Evolutionary conservation across 2,329 filamentous ascomycete genomes (phyloP), one percentile per base, ranked within the genome.

Genomic region (Periconia macrospinosa): DNA sequence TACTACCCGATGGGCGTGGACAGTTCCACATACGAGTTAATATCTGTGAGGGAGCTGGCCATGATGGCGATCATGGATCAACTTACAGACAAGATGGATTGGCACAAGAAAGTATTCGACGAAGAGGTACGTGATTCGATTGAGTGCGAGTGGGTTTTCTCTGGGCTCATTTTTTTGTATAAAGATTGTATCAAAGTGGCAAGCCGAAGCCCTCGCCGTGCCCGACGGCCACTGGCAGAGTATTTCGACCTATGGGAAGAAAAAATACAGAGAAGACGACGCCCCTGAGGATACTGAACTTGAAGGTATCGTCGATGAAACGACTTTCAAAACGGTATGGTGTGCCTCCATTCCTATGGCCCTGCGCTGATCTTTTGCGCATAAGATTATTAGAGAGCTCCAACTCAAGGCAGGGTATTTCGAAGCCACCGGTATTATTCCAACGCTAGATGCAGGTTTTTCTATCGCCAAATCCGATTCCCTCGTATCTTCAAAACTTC

Each of bases 381-480:
- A 2, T 11, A 13, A 54, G 64, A 61, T 56, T 35, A 57, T 65
- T 20, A 60, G 69, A 3, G 82, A 84, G 59, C 73, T 85, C 0
- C 73, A 70, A 18, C 75, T 76, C 58, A 84, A 85, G 58, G 80
- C 81, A 1, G 57, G 57, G 15, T 60, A 77, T 18, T 77, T 77
- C 51, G 64, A 76, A 45, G 54, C 71, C 3, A 55, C 45, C 3
- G 52, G 59, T 27, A 41, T 62, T 5, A 49, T 62, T 18, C 53
- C 53, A 2, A 55, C 53, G 0, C 20, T 60, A 2, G 59, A 62
- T 41, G 53, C 57, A 15, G 30, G 19, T 8, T 42, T 49, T 9
- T 46, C 47, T 37, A 49, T 57, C 5, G 76, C 78, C 55, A 86
- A 86, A 63, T 82, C 82, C 0, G 83, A 86, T 30, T 41, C 2